Evolutionary conservation across 1,284 basidiomycete genomes (phyloP).

Genomic region (Macrocybe sp.): DNA sequence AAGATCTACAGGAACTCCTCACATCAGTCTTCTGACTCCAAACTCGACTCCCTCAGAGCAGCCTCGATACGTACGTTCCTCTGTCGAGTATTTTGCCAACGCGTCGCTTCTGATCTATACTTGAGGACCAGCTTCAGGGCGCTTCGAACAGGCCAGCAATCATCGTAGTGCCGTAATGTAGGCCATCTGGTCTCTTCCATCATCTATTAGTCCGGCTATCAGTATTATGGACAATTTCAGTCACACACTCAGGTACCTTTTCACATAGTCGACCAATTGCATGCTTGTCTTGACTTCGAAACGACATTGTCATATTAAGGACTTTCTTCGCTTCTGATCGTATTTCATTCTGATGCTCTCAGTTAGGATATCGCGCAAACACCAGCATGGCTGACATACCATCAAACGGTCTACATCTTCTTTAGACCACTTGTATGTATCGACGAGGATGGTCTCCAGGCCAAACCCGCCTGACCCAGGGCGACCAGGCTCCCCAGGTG

Average conservation of each 20-base stretch:
- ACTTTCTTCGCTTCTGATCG: not conserved
- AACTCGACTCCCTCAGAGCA: too few relatives aligned
- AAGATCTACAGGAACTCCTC: too few relatives aligned
- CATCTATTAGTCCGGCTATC: too few relatives aligned
- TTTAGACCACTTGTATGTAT: not conserved
- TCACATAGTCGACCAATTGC: conserved; percentile 2
- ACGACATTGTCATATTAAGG: conserved; percentile 3
- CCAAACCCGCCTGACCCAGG: conserved; percentile 3
- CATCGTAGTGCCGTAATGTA: not conserved
- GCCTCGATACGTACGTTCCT: too few relatives aligned
- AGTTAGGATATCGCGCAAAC: not conserved
- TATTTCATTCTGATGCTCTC: not conserved
- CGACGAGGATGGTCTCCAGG: not conserved
- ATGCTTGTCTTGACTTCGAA: conserved; percentile 2
- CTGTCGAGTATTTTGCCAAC: too few relatives aligned
- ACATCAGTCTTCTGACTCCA: too few relatives aligned
- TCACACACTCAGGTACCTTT: not conserved
- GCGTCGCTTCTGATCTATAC: too few relatives aligned
- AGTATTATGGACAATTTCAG: too few relatives aligned
- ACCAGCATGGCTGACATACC: not conserved
- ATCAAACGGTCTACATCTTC: conserved; percentile 1
- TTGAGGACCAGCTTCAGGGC: too few relatives aligned
- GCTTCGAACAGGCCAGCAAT: too few relatives aligned
- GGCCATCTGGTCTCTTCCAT: too few relatives aligned
- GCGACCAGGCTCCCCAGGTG: conserved; percentile 3